Base-by-base conservation (phyloP, 2,329 filamentous ascomycete genomes). In the Exserohilum rostratum region DNA sequence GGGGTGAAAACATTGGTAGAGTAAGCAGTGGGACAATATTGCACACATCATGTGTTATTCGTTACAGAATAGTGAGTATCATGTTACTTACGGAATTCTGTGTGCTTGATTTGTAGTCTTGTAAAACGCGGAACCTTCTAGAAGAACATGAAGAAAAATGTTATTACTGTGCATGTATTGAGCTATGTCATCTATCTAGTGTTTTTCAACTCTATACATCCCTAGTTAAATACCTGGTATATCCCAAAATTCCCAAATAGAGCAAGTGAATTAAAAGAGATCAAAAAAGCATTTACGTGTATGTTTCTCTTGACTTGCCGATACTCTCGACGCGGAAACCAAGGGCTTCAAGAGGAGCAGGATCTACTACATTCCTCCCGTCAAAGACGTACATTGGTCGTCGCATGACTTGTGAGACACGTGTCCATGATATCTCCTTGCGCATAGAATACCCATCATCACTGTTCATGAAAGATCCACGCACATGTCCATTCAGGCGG, bases 381-480 rank as follows among this genome's bases (percentile, higher is more conserved):
- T 49, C 46, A 34, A 49, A 49, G 17, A 49, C 46, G 29, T 49
- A 49, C 46, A 49, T 49, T 22, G 46, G 46, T 11, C 35, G 33
- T 5, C 46, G 33, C 46, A 48, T 48, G 6, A 48, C 35, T 34
- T 48, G 46, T 13, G 46, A 39, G 15, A 48, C 25, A 15, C 46
- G 46, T 34, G 38, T 48, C 46, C 46, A 48, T 17, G 44, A 46
- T 29, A 46, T 46, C 30, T 46, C 44, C 22, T 46, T 46, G 22
- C 34, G 22, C 25, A 5, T 29, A 11, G 20, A 12, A 20, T 29
- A 12, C 10, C 13, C 34, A 27, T 18, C 15, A 6, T 35, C 45
- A n/a, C 27, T 15, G n/a, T 47, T 25, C 18, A 38, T 17, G 6
- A 20, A 30, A 22, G 25, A 33, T 18, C 34, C 45, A 22, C 34